Percentiles rank a stretch among this genome's conserved stretches.
These are phyloP conservation scores for Hypericum perforatum DNA, from an alignment of 345 rosid species.

Conservation along the genomic window DNA sequence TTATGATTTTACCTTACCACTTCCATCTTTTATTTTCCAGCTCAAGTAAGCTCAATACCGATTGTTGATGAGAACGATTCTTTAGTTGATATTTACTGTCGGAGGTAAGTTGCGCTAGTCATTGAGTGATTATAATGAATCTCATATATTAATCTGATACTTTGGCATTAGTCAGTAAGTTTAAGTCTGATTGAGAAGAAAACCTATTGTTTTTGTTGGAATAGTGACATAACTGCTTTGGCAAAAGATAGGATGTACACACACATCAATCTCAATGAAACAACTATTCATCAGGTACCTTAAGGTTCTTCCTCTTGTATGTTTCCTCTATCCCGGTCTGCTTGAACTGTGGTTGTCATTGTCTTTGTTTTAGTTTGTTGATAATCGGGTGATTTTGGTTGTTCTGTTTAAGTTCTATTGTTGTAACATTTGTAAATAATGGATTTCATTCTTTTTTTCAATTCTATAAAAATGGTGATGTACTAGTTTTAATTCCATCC, in stretches of 20 bases:
- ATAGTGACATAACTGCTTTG: conserved; percentile 29
- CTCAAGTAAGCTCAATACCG: conserved; percentile 25
- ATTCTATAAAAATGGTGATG: too few species aligned
- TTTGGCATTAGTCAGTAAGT: neutral
- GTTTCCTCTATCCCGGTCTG: neutral
- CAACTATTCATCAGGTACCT: conserved; percentile 24
- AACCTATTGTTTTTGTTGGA: neutral
- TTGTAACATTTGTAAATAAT: too few species aligned
- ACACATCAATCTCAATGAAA: conserved; percentile 22
- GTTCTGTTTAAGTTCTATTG: too few species aligned
- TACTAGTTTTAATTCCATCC: too few species aligned
- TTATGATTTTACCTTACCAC: neutral
- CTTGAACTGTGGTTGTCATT: too few species aligned
- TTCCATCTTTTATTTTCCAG: conserved; percentile 10
- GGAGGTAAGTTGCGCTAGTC: conserved; percentile 16
- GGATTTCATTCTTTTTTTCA: too few species aligned
- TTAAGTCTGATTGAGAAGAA: neutral
- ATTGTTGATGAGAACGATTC: conserved; percentile 26
- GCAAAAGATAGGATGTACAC: conserved; percentile 23
- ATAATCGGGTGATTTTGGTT: too few species aligned
- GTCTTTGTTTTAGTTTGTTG: too few species aligned
- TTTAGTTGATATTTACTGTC: conserved; percentile 22
- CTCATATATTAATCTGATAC: neutral
- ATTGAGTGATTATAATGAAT: neutral
- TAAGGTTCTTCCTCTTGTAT: neutral